These are phyloP conservation scores for Aspergillus olivimuriae DNA, from an alignment of 495 filamentous ascomycete species.

Conservation along the genomic window DNA sequence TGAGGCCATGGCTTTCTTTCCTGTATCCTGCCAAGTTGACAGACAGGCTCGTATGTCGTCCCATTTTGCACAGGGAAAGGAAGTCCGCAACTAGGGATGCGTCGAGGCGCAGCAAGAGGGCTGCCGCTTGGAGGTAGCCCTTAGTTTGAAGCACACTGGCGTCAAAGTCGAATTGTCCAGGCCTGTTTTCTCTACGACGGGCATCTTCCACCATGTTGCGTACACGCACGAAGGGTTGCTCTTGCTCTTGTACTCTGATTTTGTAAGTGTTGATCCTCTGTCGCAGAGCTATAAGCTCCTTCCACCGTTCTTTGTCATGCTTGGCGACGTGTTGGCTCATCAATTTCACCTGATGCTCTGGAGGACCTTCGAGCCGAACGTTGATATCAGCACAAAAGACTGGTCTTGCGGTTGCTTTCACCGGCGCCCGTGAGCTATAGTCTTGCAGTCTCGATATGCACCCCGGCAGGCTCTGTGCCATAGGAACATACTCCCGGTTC, in stretches of 20 bases:
- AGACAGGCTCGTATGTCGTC: conserved; percentile 1
- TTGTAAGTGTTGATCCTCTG: conserved; percentile 36
- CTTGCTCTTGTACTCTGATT: conserved; percentile 40
- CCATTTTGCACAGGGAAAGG: conserved; percentile 19
- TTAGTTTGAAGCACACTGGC: conserved; percentile 42
- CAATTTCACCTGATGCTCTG: conserved; percentile 9
- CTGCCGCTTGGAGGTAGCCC: conserved; percentile 40
- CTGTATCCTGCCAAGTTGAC: conserved; percentile 34
- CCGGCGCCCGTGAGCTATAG: not conserved
- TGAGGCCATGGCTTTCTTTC: conserved; percentile 20
- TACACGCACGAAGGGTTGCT: conserved; percentile 60
- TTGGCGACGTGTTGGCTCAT: conserved; percentile 3
- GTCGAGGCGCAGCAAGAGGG: conserved; percentile 50
- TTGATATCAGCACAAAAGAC: conserved; percentile 10
- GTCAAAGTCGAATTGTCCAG: conserved; percentile 39
- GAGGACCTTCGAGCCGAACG: conserved; percentile 17
- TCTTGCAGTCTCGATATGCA: conserved; percentile 15
- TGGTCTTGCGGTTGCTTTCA: conserved; percentile 16
- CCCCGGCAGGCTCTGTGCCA: conserved; percentile 36
- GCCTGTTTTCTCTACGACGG: conserved; percentile 30
- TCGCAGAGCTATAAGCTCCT: conserved; percentile 32
- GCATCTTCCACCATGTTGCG: conserved; percentile 49
- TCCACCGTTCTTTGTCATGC: conserved; percentile 27
- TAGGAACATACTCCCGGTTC: conserved; percentile 41
- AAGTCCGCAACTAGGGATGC: conserved; percentile 53